Evolutionary conservation across 1,284 basidiomycete species (phyloP), one percentile per base, ranked within the genome.

Genomic region (Naganishia sp.): DNA sequence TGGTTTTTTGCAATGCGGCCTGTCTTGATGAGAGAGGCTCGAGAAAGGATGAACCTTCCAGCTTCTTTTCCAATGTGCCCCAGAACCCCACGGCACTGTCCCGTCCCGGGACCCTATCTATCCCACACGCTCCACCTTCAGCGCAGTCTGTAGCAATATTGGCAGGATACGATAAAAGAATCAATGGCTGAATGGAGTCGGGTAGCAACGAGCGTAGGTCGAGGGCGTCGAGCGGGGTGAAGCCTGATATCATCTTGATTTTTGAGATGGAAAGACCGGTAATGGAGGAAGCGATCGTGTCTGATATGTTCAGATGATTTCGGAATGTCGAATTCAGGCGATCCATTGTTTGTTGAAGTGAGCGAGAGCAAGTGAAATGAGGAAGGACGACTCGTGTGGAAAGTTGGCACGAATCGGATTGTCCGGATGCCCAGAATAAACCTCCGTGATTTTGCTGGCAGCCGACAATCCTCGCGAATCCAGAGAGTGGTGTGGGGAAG

Each of bases 101-200:
- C 18, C 31, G 43, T 17, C 46, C 9, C 41, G 58, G 32, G 15
- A 35, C 47, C 28, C 43, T 28, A n/a, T 45, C 56, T 9, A 46
- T 58, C 13, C 43, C 45, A 35, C 13, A 25, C 21, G 31, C 35
- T 10, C 15, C 10, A 41, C 13, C 3, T n/a, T 32, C 15, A 6
- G 51, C 43, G 28, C 28, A 41, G 11, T 47, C 28, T 17, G 43
- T 21, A 25, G 31, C 45, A 15, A 45, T 54, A 11, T 25, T 56
- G 13, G 62, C 50, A 21, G 65, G 65, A 43, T 66, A 66, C n/a
- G 65, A 66, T 21, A 66, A 52, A 15, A 66, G 18, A 15, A 66
- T 46, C 31, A 66, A 55, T 17, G 65, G 65, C 35, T 62, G 65
- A 11, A 66, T 61, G 25, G 50, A 45, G 23, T 62, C 58, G 3